These are phyloP conservation scores for Vicia faba DNA, from an alignment of 306 rosid species.

Conservation along the genomic window DNA sequence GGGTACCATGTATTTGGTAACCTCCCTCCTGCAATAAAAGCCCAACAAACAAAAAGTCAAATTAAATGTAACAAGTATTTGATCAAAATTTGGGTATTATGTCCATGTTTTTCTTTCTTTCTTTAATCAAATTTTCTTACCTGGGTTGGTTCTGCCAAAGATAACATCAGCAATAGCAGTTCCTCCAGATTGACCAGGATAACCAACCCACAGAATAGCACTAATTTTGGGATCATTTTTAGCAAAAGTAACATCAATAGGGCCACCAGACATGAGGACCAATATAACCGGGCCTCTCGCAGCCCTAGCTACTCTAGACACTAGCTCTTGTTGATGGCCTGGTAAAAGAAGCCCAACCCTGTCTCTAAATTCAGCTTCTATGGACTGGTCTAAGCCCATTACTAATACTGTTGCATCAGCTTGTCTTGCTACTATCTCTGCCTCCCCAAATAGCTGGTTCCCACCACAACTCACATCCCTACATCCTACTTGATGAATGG, in stretches of 20 bases:
- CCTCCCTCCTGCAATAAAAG: conserved; percentile 40
- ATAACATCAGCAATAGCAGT: conserved; percentile 81
- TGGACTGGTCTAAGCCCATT: conserved; percentile 84
- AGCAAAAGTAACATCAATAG: conserved; percentile 76
- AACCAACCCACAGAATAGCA: conserved; percentile 85
- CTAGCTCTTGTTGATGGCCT: conserved; percentile 72
- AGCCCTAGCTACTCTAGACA: conserved; percentile 59
- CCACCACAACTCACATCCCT: conserved; percentile 52
- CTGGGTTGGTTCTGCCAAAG: conserved; percentile 73
- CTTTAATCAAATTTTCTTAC: conserved; percentile 34
- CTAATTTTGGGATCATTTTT: conserved; percentile 56
- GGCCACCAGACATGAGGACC: conserved; percentile 88
- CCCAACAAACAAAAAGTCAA: not conserved
- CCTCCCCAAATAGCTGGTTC: conserved; percentile 48
- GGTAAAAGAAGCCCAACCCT: conserved; percentile 65
- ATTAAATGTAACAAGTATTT: not conserved
- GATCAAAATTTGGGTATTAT: no score
- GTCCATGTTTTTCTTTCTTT: no score
- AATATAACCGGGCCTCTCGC: conserved; percentile 72
- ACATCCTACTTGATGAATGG: conserved; percentile 68
- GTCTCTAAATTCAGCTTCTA: conserved; percentile 78
- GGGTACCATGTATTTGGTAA: conserved; percentile 91
- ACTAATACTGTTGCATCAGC: conserved; percentile 73
- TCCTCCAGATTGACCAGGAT: conserved; percentile 95
- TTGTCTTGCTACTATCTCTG: conserved; percentile 59